These are phyloP conservation scores for Polyporus arcularius DNA, from an alignment of 768 basidiomycete genomes.

Conservation along the genomic window DNA sequence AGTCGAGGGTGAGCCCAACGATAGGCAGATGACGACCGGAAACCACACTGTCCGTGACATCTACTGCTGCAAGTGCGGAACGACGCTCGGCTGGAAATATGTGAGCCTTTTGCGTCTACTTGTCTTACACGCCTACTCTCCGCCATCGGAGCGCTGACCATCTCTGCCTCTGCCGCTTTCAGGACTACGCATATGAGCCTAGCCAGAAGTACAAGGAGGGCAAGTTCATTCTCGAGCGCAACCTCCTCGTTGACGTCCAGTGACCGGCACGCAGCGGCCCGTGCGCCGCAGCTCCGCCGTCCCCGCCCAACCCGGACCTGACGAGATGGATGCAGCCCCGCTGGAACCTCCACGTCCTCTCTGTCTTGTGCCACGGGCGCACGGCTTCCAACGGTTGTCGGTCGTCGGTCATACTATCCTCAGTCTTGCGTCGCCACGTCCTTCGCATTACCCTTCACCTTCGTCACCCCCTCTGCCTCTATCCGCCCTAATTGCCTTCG, in stretches of 20 bases:
- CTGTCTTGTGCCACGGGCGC: conserved; percentile 1
- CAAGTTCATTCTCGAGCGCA: conserved; percentile 96
- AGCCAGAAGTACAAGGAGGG: conserved; percentile 98
- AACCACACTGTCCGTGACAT: conserved; percentile 96
- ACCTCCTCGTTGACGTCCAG: conserved; percentile 85
- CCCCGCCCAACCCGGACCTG: not conserved
- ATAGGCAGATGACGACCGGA: conserved; percentile 96
- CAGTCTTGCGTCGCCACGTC: conserved; percentile 1
- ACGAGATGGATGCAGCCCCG: conserved; percentile 13
- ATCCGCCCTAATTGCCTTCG: not conserved
- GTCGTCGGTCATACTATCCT: conserved; percentile 9
- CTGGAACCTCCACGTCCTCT: not conserved
- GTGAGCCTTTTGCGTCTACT: conserved; percentile 46
- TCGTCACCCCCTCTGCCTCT: not conserved
- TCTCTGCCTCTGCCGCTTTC: conserved; percentile 1
- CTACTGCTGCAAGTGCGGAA: conserved; percentile 87
- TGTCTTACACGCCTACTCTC: not conserved
- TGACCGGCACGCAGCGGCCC: conserved; percentile 37
- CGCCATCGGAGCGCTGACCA: conserved; percentile 7
- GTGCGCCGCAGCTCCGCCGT: not conserved
- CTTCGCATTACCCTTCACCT: not conserved
- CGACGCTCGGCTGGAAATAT: conserved; percentile 97
- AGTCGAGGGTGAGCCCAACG: conserved; percentile 83
- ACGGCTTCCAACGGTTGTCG: conserved; percentile 6
- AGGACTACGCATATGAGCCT: conserved; percentile 91